These are phyloP conservation scores for Mrakia gelida DNA, from an alignment of 768 basidiomycete genomes.

Conservation along the genomic window DNA sequence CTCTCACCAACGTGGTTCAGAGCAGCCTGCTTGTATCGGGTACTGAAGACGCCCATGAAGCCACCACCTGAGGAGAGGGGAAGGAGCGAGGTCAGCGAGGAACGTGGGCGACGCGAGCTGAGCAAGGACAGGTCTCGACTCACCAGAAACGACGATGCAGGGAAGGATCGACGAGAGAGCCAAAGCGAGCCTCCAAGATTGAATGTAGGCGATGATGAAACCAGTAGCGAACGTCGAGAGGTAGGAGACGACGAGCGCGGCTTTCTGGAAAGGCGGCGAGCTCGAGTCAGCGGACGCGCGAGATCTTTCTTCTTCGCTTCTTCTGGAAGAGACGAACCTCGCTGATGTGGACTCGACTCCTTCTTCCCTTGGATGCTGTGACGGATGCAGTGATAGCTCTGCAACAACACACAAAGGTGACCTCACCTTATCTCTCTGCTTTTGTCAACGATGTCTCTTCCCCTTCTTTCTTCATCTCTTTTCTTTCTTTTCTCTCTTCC, in stretches of 20 bases:
- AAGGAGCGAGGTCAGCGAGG: no score
- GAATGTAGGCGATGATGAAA: slow-evolving; percentile 33
- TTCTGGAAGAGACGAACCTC: neutral
- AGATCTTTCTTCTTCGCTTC: no score
- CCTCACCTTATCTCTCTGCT: no score
- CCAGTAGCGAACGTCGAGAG: slow-evolving; percentile 29
- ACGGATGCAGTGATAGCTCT: no score
- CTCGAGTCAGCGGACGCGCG: neutral
- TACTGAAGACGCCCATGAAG: slow-evolving; percentile 18
- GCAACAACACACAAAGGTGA: no score
- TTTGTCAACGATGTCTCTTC: no score
- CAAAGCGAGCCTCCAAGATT: slow-evolving; percentile 57
- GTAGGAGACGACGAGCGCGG: slow-evolving; percentile 7
- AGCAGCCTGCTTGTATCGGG: slow-evolving; percentile 16
- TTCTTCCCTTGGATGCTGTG: no score
- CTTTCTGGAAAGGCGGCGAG: slow-evolving; percentile 5
- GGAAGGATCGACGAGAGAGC: slow-evolving; percentile 24
- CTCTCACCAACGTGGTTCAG: slow-evolving; percentile 23
- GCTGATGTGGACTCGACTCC: no score
- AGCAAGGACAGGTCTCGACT: neutral
- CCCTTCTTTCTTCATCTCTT: no score
- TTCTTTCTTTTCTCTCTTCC: no score
- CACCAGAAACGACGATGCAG: slow-evolving; percentile 11
- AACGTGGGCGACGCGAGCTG: no score
- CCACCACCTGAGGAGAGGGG: neutral